phyloP scores from a whole-genome alignment of 2,329 filamentous ascomycete species.

The Penicillium decumbens region DNA sequence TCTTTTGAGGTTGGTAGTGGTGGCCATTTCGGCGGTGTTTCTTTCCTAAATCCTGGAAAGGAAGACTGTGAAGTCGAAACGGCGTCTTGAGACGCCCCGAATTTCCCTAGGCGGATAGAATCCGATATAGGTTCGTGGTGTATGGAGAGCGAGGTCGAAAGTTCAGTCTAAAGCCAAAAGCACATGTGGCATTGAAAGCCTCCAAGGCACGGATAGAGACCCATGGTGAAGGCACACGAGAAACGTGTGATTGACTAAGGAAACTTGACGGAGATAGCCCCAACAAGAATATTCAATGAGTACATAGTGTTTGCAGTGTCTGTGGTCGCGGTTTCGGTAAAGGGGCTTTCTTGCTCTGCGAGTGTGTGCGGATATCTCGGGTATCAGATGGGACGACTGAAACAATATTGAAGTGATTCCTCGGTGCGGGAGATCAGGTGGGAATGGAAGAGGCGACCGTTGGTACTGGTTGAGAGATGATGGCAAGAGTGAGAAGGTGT shows the following conservation, averaged over 20 bases:
- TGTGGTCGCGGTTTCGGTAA: background rate
- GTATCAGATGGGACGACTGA: background rate
- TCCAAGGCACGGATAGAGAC: conserved; percentile 25
- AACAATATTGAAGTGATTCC: background rate
- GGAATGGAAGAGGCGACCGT: background rate
- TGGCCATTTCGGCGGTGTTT: conserved; percentile 25
- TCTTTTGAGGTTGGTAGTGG: conserved; percentile 21
- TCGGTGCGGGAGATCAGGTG: background rate
- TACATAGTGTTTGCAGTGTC: conserved; percentile 22
- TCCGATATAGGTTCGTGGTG: conserved; percentile 5
- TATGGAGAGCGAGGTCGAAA: background rate
- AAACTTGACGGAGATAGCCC: conserved; percentile 25
- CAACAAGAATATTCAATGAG: conserved; percentile 18
- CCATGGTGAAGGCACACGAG: conserved; percentile 30
- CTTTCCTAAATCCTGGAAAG: conserved; percentile 3
- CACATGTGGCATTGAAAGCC: conserved; percentile 30
- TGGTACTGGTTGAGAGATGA: conserved; percentile 1
- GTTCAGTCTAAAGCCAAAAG: conserved; percentile 11
- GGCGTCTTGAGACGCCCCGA: conserved; percentile 2
- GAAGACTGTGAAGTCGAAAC: background rate
- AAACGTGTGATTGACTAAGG: conserved; percentile 26
- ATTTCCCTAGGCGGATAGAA: background rate
- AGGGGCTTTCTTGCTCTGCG: background rate
- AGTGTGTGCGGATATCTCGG: background rate
- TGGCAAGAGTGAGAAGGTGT: conserved; percentile 4